Conservation (phyloP, 2,329 filamentous ascomycete species). For the Calcarisporium arbuscula region DNA sequence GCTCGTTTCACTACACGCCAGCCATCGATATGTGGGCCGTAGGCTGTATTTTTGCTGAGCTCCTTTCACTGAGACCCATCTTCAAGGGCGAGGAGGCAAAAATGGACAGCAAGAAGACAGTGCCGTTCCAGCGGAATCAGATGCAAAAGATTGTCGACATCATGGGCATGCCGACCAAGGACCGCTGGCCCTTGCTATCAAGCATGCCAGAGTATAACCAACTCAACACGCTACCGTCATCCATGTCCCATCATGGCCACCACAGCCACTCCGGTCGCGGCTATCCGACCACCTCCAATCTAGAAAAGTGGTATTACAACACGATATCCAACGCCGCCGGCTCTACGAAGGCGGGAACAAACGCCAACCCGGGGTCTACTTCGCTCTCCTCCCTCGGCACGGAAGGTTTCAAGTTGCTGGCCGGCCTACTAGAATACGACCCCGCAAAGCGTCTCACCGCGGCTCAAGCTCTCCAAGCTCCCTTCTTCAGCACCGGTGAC, state of each 20-base stretch:
- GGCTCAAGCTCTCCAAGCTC: conserved; percentile 79
- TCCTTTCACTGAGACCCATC: conserved; percentile 83
- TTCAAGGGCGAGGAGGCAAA: conserved; percentile 99
- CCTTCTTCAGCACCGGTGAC: conserved; percentile 75
- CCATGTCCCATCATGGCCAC: conserved; percentile 39
- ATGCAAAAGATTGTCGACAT: conserved; percentile 99
- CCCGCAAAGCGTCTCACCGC: conserved; percentile 83
- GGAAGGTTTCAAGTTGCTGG: conserved; percentile 77
- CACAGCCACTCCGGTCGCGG: conserved; percentile 22
- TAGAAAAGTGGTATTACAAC: conserved; percentile 77
- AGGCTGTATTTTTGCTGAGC: conserved; percentile 94
- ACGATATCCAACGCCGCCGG: conserved; percentile 55
- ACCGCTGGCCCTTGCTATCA: conserved; percentile 77
- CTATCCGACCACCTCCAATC: conserved; percentile 34
- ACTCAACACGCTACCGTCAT: conserved; percentile 50
- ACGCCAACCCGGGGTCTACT: conserved; percentile 16
- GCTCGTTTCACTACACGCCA: conserved; percentile 91
- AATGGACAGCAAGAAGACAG: conserved; percentile 96
- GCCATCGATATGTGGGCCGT: conserved; percentile 97
- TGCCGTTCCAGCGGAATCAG: conserved; percentile 95
- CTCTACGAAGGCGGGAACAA: conserved; percentile 5
- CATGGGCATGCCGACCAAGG: conserved; percentile 82
- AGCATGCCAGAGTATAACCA: conserved; percentile 84
- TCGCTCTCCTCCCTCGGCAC: conserved; percentile 56
- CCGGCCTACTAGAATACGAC: conserved; percentile 85